phyloP scores from a whole-genome alignment of 371 early-diverging fungal genomes.

The Funneliformis caledonium region DNA sequence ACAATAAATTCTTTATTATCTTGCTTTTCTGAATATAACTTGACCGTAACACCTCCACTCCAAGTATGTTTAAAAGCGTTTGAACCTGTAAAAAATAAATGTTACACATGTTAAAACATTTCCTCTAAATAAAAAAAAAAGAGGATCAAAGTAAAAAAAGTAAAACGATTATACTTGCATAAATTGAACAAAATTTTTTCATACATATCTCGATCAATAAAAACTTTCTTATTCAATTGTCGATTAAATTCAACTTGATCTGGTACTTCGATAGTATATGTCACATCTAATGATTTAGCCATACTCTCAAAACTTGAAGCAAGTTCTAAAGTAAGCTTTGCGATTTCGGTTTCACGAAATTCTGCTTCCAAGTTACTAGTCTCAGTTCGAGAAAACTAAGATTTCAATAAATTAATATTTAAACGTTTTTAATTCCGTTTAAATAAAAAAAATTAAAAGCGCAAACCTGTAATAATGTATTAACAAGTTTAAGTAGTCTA shows the following conservation, averaged over 20 bases:
- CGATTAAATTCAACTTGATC: background rate
- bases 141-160: background rate
- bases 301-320: constrained; percentile 35
- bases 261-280: constrained; percentile 1
- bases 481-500: constrained; percentile 36
- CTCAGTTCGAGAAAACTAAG: constrained; percentile 28
- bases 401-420: background rate
- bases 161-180: constrained; percentile 40
- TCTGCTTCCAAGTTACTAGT: constrained; percentile 4
- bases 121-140: background rate
- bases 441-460: background rate
- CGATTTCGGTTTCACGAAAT: constrained; percentile 29
- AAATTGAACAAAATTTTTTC: constrained; percentile 51
- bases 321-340: constrained; percentile 31
- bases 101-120: background rate
- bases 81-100: constrained; percentile 39
- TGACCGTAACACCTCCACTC: constrained; percentile 47
- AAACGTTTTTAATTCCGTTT: too few relatives aligned
- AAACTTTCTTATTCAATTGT: constrained; percentile 40
- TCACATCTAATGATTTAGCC: constrained; percentile 21
- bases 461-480: constrained; percentile 23
- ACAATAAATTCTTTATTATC: constrained; percentile 42
- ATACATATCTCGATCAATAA: constrained; percentile 47
- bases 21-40: constrained; percentile 46
- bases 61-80: constrained; percentile 53